Percentiles rank a stretch among this genome's conserved stretches.
Evolutionary conservation across 2,329 filamentous ascomycete species (phyloP).

Genomic region (Eutypa lata): DNA sequence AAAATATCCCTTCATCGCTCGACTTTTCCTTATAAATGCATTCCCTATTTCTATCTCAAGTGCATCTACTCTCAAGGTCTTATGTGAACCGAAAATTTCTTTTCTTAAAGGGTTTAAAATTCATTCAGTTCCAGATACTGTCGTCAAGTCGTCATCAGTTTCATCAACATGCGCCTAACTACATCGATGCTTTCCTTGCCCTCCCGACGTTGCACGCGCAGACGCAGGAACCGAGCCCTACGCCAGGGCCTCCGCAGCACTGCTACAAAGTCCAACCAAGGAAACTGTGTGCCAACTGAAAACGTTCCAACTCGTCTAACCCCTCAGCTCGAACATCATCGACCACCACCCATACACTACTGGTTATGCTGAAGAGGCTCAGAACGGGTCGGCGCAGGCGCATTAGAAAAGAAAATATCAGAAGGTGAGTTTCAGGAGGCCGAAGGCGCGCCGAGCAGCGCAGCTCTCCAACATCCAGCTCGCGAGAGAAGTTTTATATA

Average conservation of each 20-base stretch:
- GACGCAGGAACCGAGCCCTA: constrained; percentile 13
- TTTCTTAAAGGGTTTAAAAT: constrained; percentile 5
- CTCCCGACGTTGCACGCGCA: constrained; percentile 6
- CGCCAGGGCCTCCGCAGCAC: constrained; percentile 13
- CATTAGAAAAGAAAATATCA: constrained; percentile 18
- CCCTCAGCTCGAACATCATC: constrained; percentile 16
- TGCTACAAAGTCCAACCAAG: constrained; percentile 15
- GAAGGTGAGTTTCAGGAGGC: constrained; percentile 16
- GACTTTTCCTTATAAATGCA: no score
- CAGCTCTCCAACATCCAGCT: constrained; percentile 23
- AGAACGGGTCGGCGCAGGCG: constrained; percentile 19
- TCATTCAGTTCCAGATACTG: constrained; percentile 8
- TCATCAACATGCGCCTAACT: constrained; percentile 31
- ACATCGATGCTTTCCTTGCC: constrained; percentile 24
- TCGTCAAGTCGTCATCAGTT: constrained; percentile 31
- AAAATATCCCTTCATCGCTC: no score
- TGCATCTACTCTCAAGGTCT: neutral
- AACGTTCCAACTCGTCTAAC: constrained; percentile 18
- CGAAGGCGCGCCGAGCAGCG: constrained; percentile 14
- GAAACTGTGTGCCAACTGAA: constrained; percentile 15
- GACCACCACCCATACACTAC: constrained; percentile 19
- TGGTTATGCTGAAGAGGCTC: constrained; percentile 19
- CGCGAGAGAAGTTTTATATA: constrained; percentile 32
- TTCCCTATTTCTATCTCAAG: no score
- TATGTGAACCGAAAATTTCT: constrained; percentile 2